These are phyloP conservation scores for Xylaria castorea DNA, from an alignment of 495 filamentous ascomycete genomes.

Conservation along the genomic window DNA sequence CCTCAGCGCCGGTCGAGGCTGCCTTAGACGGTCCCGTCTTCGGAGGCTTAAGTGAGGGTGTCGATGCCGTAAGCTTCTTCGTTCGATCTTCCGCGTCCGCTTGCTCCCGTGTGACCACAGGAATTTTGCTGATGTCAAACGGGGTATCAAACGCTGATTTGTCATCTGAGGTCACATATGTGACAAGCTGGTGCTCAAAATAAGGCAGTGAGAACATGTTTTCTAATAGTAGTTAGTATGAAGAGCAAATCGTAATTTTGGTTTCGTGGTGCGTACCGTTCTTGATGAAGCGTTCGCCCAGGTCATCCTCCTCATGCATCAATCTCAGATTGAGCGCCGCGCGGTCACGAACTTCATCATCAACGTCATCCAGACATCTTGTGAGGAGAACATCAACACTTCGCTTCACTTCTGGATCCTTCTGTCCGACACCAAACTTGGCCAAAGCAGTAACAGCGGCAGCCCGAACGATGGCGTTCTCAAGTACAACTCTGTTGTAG, in stretches of 20 bases:
- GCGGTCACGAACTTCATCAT: constrained; percentile 97
- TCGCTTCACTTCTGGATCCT: constrained; percentile 94
- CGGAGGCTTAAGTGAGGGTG: constrained; percentile 93
- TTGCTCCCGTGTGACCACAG: constrained; percentile 95
- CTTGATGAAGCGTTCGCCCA: constrained; percentile 85
- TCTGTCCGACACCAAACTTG: constrained; percentile 97
- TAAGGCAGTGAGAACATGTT: constrained; percentile 92
- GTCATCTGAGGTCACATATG: constrained; percentile 93
- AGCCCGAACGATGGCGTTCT: constrained; percentile 95
- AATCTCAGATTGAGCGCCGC: constrained; percentile 90
- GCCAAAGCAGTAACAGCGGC: constrained; percentile 94
- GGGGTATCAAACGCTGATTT: constrained; percentile 82
- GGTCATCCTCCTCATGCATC: constrained; percentile 85
- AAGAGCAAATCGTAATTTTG: constrained; percentile 33
- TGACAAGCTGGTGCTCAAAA: constrained; percentile 96
- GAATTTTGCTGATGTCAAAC: constrained; percentile 89
- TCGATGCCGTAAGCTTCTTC: constrained; percentile 91
- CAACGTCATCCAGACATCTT: constrained; percentile 92
- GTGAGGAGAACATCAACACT: constrained; percentile 93
- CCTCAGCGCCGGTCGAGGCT: constrained; percentile 71
- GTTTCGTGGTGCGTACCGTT: constrained; percentile 68
- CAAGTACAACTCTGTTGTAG: constrained; percentile 96
- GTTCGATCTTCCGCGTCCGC: constrained; percentile 96
- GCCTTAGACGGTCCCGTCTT: constrained; percentile 81
- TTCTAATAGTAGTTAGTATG: constrained; percentile 54